Evolutionary conservation across 1,284 basidiomycete species (phyloP), one percentile per base, ranked within the genome.

Genomic region (Ganoderma multipileum): DNA sequence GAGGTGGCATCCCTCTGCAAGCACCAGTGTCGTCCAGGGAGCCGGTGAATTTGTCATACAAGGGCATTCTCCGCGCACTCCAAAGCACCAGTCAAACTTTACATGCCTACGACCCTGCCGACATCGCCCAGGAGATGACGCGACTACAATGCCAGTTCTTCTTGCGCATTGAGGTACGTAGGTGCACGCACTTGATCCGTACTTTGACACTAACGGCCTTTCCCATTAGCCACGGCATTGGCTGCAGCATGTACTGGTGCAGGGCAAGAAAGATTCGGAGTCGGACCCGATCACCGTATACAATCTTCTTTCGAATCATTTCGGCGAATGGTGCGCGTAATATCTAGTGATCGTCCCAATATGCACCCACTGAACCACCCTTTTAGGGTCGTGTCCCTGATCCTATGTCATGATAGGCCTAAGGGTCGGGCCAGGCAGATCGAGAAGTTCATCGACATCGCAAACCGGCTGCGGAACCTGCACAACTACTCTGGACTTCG

Each of bases 401-500:
- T 95, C 67, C 79, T 95, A 7, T 93, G 91, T 72, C 92, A 94
- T 70, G 92, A 95, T 75, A 89, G 87, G 71, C 83, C 88, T 28
- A 87, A 84, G 75, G 78, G 82, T 38, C 87, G 93, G 60, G 90
- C 90, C 20, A 86, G 83, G 66, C 90, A 93, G 75, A 91, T 95
- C 60, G 91, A 93, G 77, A 91, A 91, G 76, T 88, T 95, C 61
- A 88, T 92, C 28, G 90, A 93, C 64, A 87, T 95, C 70, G 93
- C 92, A 0, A 85, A 88, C 68, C 86, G 85, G 68, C 81, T 95
- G 57, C 87, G 93, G 52, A 83, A 83, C 11, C 76, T 91, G 54
- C 92, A 94, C 77, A 95, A 95, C 74, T 95, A 95, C 77, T 93
- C 92, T 11, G 93, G 89, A 1, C 78, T 94, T 67, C 91, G 93